phyloP scores from a whole-genome alignment of 768 basidiomycete species.

The Pisolithus microcarpus region DNA sequence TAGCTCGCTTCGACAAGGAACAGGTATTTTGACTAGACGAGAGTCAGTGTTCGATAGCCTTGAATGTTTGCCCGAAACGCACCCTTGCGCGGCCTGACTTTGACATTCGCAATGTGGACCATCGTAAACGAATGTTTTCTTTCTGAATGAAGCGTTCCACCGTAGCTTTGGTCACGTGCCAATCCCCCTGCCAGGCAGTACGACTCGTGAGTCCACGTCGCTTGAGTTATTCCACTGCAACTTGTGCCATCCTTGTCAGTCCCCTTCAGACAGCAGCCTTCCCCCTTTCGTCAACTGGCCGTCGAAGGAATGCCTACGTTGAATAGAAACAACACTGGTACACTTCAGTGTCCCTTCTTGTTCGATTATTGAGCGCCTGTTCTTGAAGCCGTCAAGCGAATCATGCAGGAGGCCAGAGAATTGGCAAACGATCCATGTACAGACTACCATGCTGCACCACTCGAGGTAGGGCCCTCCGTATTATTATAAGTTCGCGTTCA shows the following conservation, averaged over 20 bases:
- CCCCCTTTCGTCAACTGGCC: background rate
- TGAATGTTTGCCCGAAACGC: conserved; percentile 12
- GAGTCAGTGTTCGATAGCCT: background rate
- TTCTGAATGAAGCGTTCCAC: too few relatives aligned
- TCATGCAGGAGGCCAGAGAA: conserved; percentile 93
- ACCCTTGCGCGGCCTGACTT: conserved; percentile 75
- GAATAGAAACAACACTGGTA: conserved; percentile 89
- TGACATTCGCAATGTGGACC: conserved; percentile 74
- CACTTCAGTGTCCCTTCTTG: conserved; percentile 12
- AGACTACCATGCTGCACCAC: conserved; percentile 77
- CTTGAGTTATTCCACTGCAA: background rate
- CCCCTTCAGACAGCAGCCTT: background rate
- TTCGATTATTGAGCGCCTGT: background rate
- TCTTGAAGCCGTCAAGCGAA: conserved; percentile 79
- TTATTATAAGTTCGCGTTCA: background rate
- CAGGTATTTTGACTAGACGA: conserved; percentile 6
- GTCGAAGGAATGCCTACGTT: conserved; percentile 31
- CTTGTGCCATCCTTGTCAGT: background rate
- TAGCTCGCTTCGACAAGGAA: conserved; percentile 41
- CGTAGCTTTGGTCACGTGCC: background rate
- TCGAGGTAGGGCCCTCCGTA: conserved; percentile 51
- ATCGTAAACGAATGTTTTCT: conserved; percentile 28
- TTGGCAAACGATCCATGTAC: conserved; percentile 77
- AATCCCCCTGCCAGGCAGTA: too few relatives aligned
- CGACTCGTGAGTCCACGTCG: too few relatives aligned